These are phyloP conservation scores for Catunica adiposa DNA, from an alignment of 2,329 filamentous ascomycete genomes.

Conservation along the genomic window DNA sequence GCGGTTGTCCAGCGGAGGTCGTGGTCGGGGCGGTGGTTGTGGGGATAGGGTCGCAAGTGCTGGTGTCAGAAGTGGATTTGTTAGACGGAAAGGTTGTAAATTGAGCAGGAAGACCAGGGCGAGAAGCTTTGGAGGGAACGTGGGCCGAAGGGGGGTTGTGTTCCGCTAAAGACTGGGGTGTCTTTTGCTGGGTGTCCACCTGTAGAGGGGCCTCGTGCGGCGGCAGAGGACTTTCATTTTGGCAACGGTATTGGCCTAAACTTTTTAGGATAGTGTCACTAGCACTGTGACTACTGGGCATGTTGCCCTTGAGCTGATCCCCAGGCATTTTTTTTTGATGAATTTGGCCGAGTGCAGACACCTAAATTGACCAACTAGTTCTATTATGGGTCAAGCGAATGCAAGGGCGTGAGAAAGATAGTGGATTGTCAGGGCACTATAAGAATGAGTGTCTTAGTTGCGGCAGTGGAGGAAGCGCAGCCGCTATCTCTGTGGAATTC, in stretches of 20 bases:
- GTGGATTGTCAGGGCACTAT: background rate
- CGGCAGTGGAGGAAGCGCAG: background rate
- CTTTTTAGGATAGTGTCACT: background rate
- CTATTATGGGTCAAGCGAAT: too few relatives aligned
- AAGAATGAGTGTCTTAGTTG: background rate
- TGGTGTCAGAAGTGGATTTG: too few relatives aligned
- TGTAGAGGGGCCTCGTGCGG: background rate
- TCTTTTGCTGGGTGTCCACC: background rate
- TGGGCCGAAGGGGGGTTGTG: slow-evolving; percentile 8
- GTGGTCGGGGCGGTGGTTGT: background rate
- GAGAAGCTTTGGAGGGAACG: slow-evolving; percentile 6
- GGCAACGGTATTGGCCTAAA: background rate
- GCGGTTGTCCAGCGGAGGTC: background rate
- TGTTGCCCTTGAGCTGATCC: background rate
- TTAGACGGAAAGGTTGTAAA: background rate
- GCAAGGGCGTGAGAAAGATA: background rate
- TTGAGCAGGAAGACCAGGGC: background rate
- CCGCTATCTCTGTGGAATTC: background rate
- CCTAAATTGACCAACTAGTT: background rate
- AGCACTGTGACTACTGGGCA: background rate
- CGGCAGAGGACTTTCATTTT: background rate
- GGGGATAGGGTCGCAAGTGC: too few relatives aligned
- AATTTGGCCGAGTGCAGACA: background rate
- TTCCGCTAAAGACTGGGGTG: background rate
- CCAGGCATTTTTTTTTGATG: background rate